phyloP scores from a whole-genome alignment of 257 asterid species.

The Coffea canephora region DNA sequence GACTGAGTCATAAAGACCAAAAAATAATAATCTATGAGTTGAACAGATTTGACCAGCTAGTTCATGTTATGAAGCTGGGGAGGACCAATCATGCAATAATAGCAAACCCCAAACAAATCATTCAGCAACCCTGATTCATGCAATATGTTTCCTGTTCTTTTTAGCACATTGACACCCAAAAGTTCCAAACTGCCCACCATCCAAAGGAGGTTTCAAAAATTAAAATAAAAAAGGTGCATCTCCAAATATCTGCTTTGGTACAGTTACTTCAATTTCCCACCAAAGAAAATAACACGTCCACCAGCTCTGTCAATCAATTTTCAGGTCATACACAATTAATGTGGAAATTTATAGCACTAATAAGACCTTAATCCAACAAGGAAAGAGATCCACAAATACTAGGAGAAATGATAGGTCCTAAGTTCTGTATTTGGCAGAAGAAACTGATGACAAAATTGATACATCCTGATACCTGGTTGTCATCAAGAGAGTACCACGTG shows the following conservation, averaged over 20 bases:
- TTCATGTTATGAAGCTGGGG: not conserved
- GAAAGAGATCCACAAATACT: not conserved
- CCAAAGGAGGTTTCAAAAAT: no score
- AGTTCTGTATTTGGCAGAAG: not conserved
- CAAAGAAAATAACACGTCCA: not conserved
- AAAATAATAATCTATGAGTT: not conserved
- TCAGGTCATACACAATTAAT: not conserved
- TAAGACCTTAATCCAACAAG: not conserved
- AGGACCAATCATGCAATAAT: not conserved
- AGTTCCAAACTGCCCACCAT: no score
- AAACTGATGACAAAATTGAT: not conserved
- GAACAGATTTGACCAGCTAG: not conserved
- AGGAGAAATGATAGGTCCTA: not conserved
- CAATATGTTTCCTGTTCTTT: not conserved
- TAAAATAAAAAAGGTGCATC: no score
- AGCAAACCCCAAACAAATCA: not conserved
- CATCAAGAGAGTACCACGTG: constrained; percentile 96
- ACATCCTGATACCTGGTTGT: constrained; percentile 64
- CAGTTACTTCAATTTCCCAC: not conserved
- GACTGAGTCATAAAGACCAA: not conserved
- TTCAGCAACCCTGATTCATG: not conserved
- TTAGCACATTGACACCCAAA: not conserved
- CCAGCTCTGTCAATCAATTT: not conserved
- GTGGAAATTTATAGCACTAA: not conserved
- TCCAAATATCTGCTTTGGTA: not conserved